Conservation (phyloP, 2,329 filamentous ascomycete genomes). For the Exophiala mesophila region DNA sequence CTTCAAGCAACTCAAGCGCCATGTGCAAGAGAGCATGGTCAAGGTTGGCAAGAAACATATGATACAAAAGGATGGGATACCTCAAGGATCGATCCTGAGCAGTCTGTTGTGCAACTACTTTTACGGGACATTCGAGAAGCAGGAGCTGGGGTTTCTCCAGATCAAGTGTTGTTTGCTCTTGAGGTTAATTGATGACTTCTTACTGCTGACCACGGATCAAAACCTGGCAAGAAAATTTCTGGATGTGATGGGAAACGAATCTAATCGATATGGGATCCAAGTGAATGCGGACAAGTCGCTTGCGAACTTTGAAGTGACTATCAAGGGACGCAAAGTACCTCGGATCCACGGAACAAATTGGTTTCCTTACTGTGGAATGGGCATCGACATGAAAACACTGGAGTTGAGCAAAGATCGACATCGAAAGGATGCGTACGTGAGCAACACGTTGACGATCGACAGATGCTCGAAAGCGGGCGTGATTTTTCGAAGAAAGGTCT, state of each 20-base stretch:
- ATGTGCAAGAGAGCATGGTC: conserved; percentile 80
- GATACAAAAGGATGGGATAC: conserved; percentile 81
- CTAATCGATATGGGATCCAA: conserved; percentile 72
- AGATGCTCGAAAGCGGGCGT: conserved; percentile 66
- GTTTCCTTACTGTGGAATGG: conserved; percentile 88
- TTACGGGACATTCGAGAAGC: conserved; percentile 77
- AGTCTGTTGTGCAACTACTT: conserved; percentile 90
- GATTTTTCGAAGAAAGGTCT: conserved; percentile 72
- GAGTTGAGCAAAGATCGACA: conserved; percentile 67
- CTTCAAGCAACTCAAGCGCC: conserved; percentile 66
- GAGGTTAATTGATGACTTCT: conserved; percentile 85
- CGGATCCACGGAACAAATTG: conserved; percentile 40
- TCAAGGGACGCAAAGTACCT: conserved; percentile 52
- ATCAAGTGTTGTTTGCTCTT: conserved; percentile 59
- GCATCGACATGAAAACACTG: conserved; percentile 69
- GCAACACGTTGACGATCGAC: conserved; percentile 75
- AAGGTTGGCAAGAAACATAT: conserved; percentile 86
- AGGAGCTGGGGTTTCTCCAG: conserved; percentile 63
- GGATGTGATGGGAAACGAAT: conserved; percentile 70
- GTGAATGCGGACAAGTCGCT: conserved; percentile 76
- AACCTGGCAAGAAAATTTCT: conserved; percentile 68
- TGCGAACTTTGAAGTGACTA: conserved; percentile 68
- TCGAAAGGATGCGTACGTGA: conserved; percentile 53
- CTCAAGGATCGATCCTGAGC: conserved; percentile 86
- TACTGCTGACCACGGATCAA: conserved; percentile 71